phyloP scores from a whole-genome alignment of 2,329 filamentous ascomycete species.

The Cladophialophora exuberans region DNA sequence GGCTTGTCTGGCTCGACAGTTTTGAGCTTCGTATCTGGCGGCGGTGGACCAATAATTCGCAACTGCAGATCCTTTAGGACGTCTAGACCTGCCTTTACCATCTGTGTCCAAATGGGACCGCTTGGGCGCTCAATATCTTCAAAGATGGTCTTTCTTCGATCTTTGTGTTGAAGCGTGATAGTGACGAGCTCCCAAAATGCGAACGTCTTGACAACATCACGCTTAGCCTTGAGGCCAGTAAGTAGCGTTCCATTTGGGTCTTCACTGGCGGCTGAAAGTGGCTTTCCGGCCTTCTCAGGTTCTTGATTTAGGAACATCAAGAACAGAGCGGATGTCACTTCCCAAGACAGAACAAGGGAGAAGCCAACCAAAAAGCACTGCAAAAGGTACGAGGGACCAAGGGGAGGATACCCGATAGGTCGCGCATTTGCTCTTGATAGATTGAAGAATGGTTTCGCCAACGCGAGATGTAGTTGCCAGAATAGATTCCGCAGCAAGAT shows the following conservation, averaged over 20 bases:
- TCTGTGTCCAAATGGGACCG: slow-evolving; percentile 79
- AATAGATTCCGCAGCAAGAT: slow-evolving; percentile 63
- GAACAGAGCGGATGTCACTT: slow-evolving; percentile 75
- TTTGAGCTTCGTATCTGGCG: slow-evolving; percentile 37
- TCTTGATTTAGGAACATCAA: slow-evolving; percentile 77
- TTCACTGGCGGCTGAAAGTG: slow-evolving; percentile 81
- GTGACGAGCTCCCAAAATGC: slow-evolving; percentile 89
- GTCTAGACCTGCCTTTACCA: slow-evolving; percentile 70
- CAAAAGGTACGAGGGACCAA: slow-evolving; percentile 42
- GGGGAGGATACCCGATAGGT: slow-evolving; percentile 60
- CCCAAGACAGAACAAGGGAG: slow-evolving; percentile 74
- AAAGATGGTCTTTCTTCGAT: slow-evolving; percentile 80
- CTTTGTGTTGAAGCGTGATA: slow-evolving; percentile 74
- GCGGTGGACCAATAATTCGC: slow-evolving; percentile 60
- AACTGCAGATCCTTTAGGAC: slow-evolving; percentile 68
- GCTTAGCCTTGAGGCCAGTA: slow-evolving; percentile 81
- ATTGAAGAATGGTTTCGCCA: slow-evolving; percentile 74
- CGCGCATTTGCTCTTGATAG: slow-evolving; percentile 70
- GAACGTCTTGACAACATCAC: slow-evolving; percentile 75
- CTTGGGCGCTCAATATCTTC: slow-evolving; percentile 82
- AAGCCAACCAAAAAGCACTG: slow-evolving; percentile 65
- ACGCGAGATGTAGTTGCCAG: slow-evolving; percentile 71
- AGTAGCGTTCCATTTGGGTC: slow-evolving; percentile 90
- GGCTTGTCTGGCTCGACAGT: slow-evolving; percentile 51
- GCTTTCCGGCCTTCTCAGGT: slow-evolving; percentile 81